phyloP scores from a whole-genome alignment of 2,329 filamentous ascomycete species.

The Aspergillus intermedius region DNA sequence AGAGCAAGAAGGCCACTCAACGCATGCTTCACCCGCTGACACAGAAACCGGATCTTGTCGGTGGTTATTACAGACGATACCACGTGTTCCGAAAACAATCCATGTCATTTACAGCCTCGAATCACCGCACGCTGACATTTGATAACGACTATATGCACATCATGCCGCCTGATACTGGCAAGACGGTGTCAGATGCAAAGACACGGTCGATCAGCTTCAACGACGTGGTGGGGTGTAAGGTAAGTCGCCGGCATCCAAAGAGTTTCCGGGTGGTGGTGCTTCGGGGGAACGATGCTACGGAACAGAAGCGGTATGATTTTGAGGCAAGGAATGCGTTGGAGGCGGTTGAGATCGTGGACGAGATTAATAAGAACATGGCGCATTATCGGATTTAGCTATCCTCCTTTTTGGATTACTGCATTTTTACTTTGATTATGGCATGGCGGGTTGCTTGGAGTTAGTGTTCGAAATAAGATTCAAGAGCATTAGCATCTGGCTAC shows the following conservation, averaged over 20 bases:
- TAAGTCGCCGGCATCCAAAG: constrained; percentile 58
- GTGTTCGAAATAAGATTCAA: too few species aligned
- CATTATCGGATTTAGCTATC: constrained; percentile 33
- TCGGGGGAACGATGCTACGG: constrained; percentile 54
- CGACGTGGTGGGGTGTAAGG: constrained; percentile 59
- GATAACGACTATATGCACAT: constrained; percentile 63
- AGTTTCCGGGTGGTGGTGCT: constrained; percentile 58
- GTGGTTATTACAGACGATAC: constrained; percentile 55
- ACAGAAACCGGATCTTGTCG: constrained; percentile 42
- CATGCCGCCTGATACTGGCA: constrained; percentile 52
- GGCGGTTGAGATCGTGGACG: constrained; percentile 56
- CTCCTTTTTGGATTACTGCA: background rate
- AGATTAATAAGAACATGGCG: constrained; percentile 55
- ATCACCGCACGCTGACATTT: constrained; percentile 55
- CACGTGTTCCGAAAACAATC: constrained; percentile 59
- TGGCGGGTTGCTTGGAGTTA: too few species aligned
- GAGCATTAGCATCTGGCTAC: too few species aligned
- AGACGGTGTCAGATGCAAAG: constrained; percentile 48
- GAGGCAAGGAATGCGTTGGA: constrained; percentile 53
- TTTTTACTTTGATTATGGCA: too few species aligned
- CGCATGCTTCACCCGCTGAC: constrained; percentile 41
- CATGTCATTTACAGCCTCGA: constrained; percentile 57
- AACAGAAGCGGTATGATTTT: constrained; percentile 62
- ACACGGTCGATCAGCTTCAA: constrained; percentile 58
- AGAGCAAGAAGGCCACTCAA: constrained; percentile 36